A percentile compares a stretch with the other conserved stretches of the same genome.
These are phyloP conservation scores for Erodium moschatum DNA, from an alignment of 441 rosid species.

Conservation along the genomic window DNA sequence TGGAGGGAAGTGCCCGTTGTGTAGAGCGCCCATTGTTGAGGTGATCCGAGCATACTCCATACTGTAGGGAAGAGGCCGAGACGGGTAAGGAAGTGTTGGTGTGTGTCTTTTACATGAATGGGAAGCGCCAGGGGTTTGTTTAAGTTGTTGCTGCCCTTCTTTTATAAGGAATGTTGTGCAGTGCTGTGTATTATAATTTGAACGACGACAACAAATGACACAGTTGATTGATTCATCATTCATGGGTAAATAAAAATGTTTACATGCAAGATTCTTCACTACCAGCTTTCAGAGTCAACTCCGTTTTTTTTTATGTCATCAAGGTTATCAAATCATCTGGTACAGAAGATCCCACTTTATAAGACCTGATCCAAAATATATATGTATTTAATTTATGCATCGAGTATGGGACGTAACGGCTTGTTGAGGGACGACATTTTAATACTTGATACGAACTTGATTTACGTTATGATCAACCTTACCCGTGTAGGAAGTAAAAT, in stretches of 20 bases:
- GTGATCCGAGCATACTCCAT: conserved; percentile 93
- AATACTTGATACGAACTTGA: too few relatives aligned
- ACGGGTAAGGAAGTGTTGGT: conserved; percentile 12
- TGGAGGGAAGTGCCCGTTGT: conserved; percentile 88
- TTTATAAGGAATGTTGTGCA: conserved; percentile 29
- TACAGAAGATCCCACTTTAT: too few relatives aligned
- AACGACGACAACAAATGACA: conserved; percentile 14
- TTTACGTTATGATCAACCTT: too few relatives aligned
- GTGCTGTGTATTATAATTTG: conserved; percentile 37
- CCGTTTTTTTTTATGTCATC: too few relatives aligned
- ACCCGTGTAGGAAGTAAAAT: too few relatives aligned
- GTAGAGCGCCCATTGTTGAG: conserved; percentile 90
- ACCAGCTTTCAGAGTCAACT: too few relatives aligned
- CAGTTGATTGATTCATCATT: conserved; percentile 21
- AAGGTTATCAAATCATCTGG: too few relatives aligned
- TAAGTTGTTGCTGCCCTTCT: conserved; percentile 25
- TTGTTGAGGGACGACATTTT: too few relatives aligned
- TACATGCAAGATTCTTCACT: conserved; percentile 16
- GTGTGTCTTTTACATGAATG: conserved; percentile 10
- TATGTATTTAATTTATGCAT: too few relatives aligned
- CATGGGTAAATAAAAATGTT: conserved; percentile 32
- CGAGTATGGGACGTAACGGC: too few relatives aligned
- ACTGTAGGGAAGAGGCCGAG: conserved; percentile 34
- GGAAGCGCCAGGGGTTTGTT: conserved; percentile 9
- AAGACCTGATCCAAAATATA: too few relatives aligned